Evolutionary conservation across 768 basidiomycete genomes (phyloP), one percentile per base, ranked within the genome.

Genomic region (Serendipita sp.): DNA sequence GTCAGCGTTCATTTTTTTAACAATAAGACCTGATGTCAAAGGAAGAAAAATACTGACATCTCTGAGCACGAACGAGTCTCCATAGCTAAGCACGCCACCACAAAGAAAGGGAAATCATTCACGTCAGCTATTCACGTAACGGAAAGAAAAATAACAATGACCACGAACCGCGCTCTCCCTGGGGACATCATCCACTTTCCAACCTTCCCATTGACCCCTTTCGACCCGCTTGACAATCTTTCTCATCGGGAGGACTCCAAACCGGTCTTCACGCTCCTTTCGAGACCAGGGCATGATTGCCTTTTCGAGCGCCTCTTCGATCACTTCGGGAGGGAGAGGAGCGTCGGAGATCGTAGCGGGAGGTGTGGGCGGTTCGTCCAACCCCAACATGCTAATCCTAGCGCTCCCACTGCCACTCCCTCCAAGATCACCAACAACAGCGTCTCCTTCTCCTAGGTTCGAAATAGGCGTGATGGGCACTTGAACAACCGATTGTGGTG

Each of bases 211-310:
- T n/a, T 60, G 24, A 4, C 56, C 56, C 28, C 34, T 60, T 28
- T 60, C 56, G 4, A 37, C 56, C 7, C 56, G 18, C 56, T 60
- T 60, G 16, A 60, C 56, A 60, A 60, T 60, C 56, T 60, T 60
- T 38, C 56, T 4, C 24, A 60, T 38, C 24, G 56, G 56, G 24
- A 60, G 16, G 16, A 60, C 35, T 10, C 56, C 56, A 41, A 41
- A 41, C 4, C 16, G 16, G 4, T 24, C 56, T n/a, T 60, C 56
- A 10, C 35, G 24, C 56, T 60, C 56, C 34, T 60, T 60, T 11
- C 16, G 24, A n/a, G 56, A 35, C 56, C 56, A 60, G 18, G 56
- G 56, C 56, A 60, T 60, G 35, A 32, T 32, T 28, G 56, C 56
- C 56, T 30, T 38, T 16, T 30, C 56, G 16, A 60, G 56, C 28